Conservation (phyloP, 2,329 filamentous ascomycete species). For the Ophiostoma quercus region DNA sequence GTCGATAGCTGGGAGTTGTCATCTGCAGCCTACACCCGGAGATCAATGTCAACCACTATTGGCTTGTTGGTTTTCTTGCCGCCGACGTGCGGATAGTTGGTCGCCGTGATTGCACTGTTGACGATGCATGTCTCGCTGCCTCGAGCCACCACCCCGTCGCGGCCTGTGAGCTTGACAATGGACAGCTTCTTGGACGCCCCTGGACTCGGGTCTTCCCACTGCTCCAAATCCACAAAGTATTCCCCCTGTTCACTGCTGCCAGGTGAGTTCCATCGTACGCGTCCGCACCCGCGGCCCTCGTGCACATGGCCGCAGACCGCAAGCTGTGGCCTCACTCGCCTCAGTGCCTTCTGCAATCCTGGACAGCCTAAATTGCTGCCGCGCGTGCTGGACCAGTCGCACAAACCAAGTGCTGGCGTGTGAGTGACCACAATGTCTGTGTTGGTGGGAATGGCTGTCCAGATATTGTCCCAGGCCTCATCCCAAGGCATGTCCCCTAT, state of each 20-base stretch:
- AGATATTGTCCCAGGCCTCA: constrained; percentile 52
- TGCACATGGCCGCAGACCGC: constrained; percentile 70
- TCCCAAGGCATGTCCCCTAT: not conserved
- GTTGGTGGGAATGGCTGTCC: constrained; percentile 56
- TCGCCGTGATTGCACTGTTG: constrained; percentile 71
- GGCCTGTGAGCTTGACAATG: constrained; percentile 55
- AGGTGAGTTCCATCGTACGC: constrained; percentile 32
- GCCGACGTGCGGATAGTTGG: constrained; percentile 56
- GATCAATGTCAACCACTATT: constrained; percentile 75
- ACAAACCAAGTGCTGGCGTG: constrained; percentile 57
- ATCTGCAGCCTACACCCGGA: constrained; percentile 45
- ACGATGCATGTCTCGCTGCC: constrained; percentile 69
- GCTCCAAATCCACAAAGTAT: constrained; percentile 30
- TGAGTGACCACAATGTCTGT: constrained; percentile 66
- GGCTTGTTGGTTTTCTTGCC: constrained; percentile 69
- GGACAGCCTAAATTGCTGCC: constrained; percentile 53
- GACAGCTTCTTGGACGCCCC: constrained; percentile 55
- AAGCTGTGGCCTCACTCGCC: constrained; percentile 57
- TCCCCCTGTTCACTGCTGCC: constrained; percentile 37
- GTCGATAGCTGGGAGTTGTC: too few relatives aligned
- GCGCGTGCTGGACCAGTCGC: constrained; percentile 45
- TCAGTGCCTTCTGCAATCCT: constrained; percentile 51
- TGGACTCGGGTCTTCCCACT: constrained; percentile 56
- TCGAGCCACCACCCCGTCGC: constrained; percentile 35
- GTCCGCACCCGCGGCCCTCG: constrained; percentile 58